Evolutionary conservation across 768 basidiomycete species (phyloP).

Genomic region (Hortiboletus flavorubellus): DNA sequence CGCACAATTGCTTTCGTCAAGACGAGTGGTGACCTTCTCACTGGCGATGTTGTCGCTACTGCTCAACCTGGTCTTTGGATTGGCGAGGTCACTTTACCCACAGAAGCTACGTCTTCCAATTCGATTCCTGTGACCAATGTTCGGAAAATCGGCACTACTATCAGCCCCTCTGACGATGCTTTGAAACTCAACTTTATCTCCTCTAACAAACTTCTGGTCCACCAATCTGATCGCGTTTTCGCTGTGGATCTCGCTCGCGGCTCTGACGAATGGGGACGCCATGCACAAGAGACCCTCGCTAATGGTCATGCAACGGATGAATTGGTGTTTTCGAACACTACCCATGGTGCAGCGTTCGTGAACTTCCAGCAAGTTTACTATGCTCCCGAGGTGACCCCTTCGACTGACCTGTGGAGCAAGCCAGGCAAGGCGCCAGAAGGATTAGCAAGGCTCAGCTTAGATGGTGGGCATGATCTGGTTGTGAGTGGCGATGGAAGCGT

Average conservation of each 20-base stretch:
- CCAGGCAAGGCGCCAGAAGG: conserved; percentile 64
- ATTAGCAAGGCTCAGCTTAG: conserved; percentile 59
- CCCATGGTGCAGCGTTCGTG: conserved; percentile 55
- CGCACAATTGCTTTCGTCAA: conserved; percentile 64
- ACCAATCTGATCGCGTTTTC: conserved; percentile 50
- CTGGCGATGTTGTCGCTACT: conserved; percentile 64
- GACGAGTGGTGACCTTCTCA: conserved; percentile 54
- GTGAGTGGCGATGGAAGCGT: conserved; percentile 62
- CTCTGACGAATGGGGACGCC: conserved; percentile 45
- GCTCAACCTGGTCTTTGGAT: conserved; percentile 62
- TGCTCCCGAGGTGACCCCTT: conserved; percentile 42
- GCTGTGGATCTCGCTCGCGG: conserved; percentile 48
- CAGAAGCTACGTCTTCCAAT: conserved; percentile 15
- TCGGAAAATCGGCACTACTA: conserved; percentile 49
- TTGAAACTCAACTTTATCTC: conserved; percentile 56
- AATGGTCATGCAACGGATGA: conserved; percentile 58
- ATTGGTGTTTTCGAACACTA: conserved; percentile 43
- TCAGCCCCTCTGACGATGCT: conserved; percentile 38
- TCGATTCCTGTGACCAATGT: conserved; percentile 44
- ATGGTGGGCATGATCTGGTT: conserved; percentile 70
- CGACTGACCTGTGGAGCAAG: conserved; percentile 60
- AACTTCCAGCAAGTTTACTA: conserved; percentile 69
- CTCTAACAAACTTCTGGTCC: conserved; percentile 56
- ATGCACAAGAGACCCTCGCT: conserved; percentile 46
- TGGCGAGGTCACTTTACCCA: conserved; percentile 53